A percentile compares a stretch with the other conserved stretches of the same genome.
Evolutionary conservation across 106 monocot species (phyloP).

Genomic region (Acanthochlamys bracteata): DNA sequence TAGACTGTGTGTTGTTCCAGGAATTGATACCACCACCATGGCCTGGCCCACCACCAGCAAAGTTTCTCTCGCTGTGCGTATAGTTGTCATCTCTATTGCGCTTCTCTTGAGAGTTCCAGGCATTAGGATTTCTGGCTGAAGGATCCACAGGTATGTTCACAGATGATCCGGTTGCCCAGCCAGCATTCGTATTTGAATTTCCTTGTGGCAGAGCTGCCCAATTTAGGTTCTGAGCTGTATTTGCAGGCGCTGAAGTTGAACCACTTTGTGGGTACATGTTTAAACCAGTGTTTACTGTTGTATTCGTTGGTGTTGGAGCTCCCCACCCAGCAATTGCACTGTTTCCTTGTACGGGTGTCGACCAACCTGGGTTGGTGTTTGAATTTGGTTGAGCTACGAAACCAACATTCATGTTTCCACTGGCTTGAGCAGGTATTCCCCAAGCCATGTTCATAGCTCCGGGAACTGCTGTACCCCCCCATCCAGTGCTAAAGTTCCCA

Average conservation of each 20-base stretch:
- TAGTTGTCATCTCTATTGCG: constrained; percentile 21
- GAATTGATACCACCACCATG: too few relatives aligned
- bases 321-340: constrained; percentile 24
- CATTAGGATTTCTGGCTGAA: constrained; percentile 13
- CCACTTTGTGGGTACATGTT: not conserved
- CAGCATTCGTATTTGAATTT: constrained; percentile 18
- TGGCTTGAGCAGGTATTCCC: constrained; percentile 15
- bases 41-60: constrained; percentile 4
- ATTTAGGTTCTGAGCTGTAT: constrained; percentile 19
- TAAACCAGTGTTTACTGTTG: constrained; percentile 15
- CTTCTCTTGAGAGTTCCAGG: constrained; percentile 13
- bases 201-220: constrained; percentile 13
- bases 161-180: constrained; percentile 21
- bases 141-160: constrained; percentile 16
- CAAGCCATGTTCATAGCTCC: constrained; percentile 17
- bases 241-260: constrained; percentile 12
- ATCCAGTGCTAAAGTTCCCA: constrained; percentile 3
- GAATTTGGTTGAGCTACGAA: constrained; percentile 19
- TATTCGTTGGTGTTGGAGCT: constrained; percentile 2
- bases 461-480: constrained; percentile 13
- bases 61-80: constrained; percentile 12
- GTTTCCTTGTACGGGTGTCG: constrained; percentile 26
- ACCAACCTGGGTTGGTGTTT: constrained; percentile 21
- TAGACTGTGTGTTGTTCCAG: constrained; percentile 16
- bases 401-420: constrained; percentile 15